phyloP scores from a whole-genome alignment of 2,329 filamentous ascomycete species.

The Colletotrichum sidae region DNA sequence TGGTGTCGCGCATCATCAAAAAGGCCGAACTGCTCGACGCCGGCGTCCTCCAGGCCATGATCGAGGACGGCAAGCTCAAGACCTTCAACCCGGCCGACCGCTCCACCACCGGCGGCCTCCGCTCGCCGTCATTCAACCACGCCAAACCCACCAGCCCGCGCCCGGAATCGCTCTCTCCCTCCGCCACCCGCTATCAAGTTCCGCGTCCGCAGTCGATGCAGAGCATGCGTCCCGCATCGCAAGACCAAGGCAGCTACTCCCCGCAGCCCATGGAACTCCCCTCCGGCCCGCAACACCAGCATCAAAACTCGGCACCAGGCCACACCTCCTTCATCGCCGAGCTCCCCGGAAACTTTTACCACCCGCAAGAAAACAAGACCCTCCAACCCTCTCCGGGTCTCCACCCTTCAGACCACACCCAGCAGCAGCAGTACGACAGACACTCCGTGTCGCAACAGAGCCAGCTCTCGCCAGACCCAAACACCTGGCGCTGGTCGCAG shows the following conservation, averaged over 20 bases:
- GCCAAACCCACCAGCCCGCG: conserved; percentile 28
- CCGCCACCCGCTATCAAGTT: conserved; percentile 53
- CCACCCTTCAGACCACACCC: conserved; percentile 1
- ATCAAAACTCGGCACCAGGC: conserved; percentile 39
- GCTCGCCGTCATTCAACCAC: conserved; percentile 31
- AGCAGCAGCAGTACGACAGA: conserved; percentile 37
- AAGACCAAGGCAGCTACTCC: neutral
- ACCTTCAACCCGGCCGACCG: conserved; percentile 68
- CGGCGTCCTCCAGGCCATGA: conserved; percentile 74
- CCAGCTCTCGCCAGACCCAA: conserved; percentile 44
- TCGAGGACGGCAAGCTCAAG: conserved; percentile 72
- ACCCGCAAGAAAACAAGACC: conserved; percentile 48
- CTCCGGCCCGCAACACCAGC: conserved; percentile 37
- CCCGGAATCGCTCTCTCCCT: conserved; percentile 43
- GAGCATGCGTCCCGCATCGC: conserved; percentile 45
- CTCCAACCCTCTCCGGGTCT: conserved; percentile 40
- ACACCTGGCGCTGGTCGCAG: conserved; percentile 56
- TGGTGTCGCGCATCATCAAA: conserved; percentile 76
- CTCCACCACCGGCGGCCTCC: conserved; percentile 44
- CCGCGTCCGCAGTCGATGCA: conserved; percentile 47
- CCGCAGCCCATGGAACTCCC: conserved; percentile 36
- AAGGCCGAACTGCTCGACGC: conserved; percentile 77
- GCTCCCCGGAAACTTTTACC: conserved; percentile 62
- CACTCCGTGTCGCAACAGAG: conserved; percentile 40
- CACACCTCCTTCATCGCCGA: conserved; percentile 48